Percentiles rank a stretch among this genome's conserved stretches.
Conservation (phyloP, 257 asterid genomes). For the Lithospermum erythrorhizon region DNA sequence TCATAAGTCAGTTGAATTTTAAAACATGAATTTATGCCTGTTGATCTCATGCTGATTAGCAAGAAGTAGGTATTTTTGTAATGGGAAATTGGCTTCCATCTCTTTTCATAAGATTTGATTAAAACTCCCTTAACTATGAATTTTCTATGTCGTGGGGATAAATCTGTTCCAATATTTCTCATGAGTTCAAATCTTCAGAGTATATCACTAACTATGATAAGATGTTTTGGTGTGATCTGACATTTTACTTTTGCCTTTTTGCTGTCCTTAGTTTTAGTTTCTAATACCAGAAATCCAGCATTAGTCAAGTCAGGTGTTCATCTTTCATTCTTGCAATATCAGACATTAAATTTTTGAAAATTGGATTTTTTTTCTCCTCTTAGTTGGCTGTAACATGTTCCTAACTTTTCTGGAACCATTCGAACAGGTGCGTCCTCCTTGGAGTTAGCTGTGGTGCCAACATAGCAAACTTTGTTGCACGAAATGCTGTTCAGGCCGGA, state of each 20-base stretch:
- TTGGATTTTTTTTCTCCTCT: not conserved
- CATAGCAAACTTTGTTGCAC: conserved; percentile 52
- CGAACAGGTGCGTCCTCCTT: conserved; percentile 67
- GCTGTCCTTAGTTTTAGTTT: too few species aligned
- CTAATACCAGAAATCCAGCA: not conserved
- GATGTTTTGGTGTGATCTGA: not conserved
- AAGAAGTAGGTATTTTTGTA: not conserved
- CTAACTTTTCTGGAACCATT: conserved; percentile 7
- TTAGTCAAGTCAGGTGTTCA: too few species aligned
- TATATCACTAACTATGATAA: too few species aligned
- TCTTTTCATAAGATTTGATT: too few species aligned
- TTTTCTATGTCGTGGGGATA: too few species aligned
- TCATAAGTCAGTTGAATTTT: not conserved
- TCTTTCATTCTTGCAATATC: not conserved
- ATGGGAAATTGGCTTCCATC: too few species aligned
- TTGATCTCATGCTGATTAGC: not conserved
- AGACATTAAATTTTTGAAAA: not conserved
- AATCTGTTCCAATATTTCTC: too few species aligned
- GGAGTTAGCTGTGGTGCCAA: conserved; percentile 89
- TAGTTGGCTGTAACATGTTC: not conserved
- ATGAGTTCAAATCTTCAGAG: too few species aligned
- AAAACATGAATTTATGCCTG: not conserved
- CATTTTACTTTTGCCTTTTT: too few species aligned
- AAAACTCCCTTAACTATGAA: too few species aligned
- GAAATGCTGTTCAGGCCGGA: conserved; percentile 42